phyloP scores from a whole-genome alignment of 1,139 yeast species.

The Blastobotrys buckinghamii region DNA sequence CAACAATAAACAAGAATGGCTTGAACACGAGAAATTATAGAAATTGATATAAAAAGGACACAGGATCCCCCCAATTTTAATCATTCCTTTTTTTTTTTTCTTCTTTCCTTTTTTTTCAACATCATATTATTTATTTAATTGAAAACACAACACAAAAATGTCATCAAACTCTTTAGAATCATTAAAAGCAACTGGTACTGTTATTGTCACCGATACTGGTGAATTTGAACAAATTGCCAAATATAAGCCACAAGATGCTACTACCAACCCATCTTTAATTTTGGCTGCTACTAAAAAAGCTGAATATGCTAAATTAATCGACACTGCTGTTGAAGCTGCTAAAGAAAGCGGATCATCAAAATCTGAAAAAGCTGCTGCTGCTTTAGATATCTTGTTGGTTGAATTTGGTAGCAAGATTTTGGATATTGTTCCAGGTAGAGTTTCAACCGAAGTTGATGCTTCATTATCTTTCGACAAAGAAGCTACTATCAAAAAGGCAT shows the following conservation, averaged over 20 bases:
- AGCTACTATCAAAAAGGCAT: constrained; percentile 88
- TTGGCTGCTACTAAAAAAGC: constrained; percentile 92
- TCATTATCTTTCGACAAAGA: constrained; percentile 93
- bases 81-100: neutral
- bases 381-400: constrained; percentile 87
- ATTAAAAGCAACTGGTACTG: constrained; percentile 92
- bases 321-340: constrained; percentile 84
- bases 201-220: constrained; percentile 97
- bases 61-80: neutral
- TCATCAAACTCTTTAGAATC: constrained; percentile 80
- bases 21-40: too few species aligned
- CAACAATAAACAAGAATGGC: too few species aligned
- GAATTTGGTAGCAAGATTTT: constrained; percentile 95
- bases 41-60: neutral
- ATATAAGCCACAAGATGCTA: constrained; percentile 98
- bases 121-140: constrained; percentile 3
- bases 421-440: constrained; percentile 97
- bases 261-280: constrained; percentile 97
- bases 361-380: constrained; percentile 63
- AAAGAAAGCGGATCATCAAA: constrained; percentile 47
- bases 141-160: constrained; percentile 8
- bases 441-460: constrained; percentile 98
- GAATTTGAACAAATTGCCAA: constrained; percentile 92
- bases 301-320: constrained; percentile 84
- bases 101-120: neutral